Percentiles rank a stretch among this genome's conserved stretches.
These are phyloP conservation scores for Myxozyma geophila DNA, from an alignment of 805 yeast genomes.

Conservation along the genomic window DNA sequence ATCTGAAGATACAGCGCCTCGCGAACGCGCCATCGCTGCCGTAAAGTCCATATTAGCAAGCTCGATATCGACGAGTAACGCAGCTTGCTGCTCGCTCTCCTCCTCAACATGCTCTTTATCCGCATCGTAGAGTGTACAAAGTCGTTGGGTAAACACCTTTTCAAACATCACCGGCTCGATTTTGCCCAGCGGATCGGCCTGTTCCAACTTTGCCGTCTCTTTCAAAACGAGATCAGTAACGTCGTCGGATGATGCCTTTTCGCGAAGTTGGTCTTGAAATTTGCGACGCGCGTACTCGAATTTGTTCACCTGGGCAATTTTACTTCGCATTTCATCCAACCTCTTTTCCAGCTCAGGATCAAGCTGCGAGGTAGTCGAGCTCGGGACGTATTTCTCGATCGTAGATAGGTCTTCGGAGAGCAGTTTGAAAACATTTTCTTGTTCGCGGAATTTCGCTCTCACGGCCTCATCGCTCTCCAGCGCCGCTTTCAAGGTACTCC, in stretches of 20 bases:
- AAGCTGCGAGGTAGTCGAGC: slow-evolving; percentile 41
- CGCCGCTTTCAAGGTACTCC: slow-evolving; percentile 60
- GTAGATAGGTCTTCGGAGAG: slow-evolving; percentile 48
- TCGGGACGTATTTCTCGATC: slow-evolving; percentile 43
- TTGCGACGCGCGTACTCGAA: slow-evolving; percentile 39
- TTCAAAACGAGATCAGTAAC: slow-evolving; percentile 17
- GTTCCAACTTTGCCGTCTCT: slow-evolving; percentile 33
- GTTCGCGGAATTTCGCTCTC: slow-evolving; percentile 51
- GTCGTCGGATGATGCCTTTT: slow-evolving; percentile 30
- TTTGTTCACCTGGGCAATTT: slow-evolving; percentile 34
- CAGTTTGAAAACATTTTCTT: slow-evolving; percentile 53
- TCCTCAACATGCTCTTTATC: slow-evolving; percentile 56
- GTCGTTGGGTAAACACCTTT: slow-evolving; percentile 35
- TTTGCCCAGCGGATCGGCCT: slow-evolving; percentile 27
- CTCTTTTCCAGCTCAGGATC: slow-evolving; percentile 46
- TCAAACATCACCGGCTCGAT: slow-evolving; percentile 39
- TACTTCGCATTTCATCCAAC: slow-evolving; percentile 42
- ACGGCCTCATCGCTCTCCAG: slow-evolving; percentile 63
- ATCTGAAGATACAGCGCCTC: slow-evolving; percentile 43
- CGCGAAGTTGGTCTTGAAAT: slow-evolving; percentile 35
- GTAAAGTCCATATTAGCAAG: slow-evolving; percentile 37
- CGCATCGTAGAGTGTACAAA: slow-evolving; percentile 52
- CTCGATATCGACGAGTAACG: slow-evolving; percentile 49
- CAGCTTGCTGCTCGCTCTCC: slow-evolving; percentile 48
- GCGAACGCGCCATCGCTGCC: slow-evolving; percentile 21